These are phyloP conservation scores for Ramularia collo-cygni DNA, from an alignment of 2,329 filamentous ascomycete species.

Conservation along the genomic window DNA sequence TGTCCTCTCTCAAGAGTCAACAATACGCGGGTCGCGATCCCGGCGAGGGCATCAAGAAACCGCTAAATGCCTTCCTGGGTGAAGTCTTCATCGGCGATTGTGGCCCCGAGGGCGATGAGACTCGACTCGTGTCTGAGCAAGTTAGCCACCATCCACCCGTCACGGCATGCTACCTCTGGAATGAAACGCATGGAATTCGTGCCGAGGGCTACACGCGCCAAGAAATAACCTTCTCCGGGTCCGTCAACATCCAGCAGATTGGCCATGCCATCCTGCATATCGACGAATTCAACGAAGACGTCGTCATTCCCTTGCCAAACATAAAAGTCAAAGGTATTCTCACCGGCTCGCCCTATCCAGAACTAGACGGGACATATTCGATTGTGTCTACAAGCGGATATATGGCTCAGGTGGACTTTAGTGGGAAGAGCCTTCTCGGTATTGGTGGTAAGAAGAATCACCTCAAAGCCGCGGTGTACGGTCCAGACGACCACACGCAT, in stretches of 20 bases:
- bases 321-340: slow-evolving; percentile 42
- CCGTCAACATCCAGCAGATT: slow-evolving; percentile 41
- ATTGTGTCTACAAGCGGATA: slow-evolving; percentile 38
- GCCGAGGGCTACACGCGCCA: slow-evolving; percentile 41
- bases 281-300: slow-evolving; percentile 39
- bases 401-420: slow-evolving; percentile 38
- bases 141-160: slow-evolving; percentile 43
- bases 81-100: slow-evolving; percentile 40
- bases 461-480: slow-evolving; percentile 33
- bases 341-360: slow-evolving; percentile 39
- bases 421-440: slow-evolving; percentile 36
- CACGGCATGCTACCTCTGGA: slow-evolving; percentile 43
- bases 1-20: slow-evolving; percentile 41
- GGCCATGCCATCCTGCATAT: slow-evolving; percentile 41
- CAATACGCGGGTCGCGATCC: slow-evolving; percentile 41
- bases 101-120: slow-evolving; percentile 33
- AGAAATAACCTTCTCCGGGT: slow-evolving; percentile 41
- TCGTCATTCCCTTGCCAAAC: slow-evolving; percentile 40
- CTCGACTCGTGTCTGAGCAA: slow-evolving; percentile 39
- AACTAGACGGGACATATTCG: slow-evolving; percentile 36
- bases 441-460: slow-evolving; percentile 37
- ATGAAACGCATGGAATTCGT: slow-evolving; percentile 36
- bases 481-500: slow-evolving; percentile 23
- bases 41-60: slow-evolving; percentile 43
- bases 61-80: slow-evolving; percentile 45